These are phyloP conservation scores for Nephelium lappaceum DNA, from an alignment of 345 rosid species.

Conservation along the genomic window DNA sequence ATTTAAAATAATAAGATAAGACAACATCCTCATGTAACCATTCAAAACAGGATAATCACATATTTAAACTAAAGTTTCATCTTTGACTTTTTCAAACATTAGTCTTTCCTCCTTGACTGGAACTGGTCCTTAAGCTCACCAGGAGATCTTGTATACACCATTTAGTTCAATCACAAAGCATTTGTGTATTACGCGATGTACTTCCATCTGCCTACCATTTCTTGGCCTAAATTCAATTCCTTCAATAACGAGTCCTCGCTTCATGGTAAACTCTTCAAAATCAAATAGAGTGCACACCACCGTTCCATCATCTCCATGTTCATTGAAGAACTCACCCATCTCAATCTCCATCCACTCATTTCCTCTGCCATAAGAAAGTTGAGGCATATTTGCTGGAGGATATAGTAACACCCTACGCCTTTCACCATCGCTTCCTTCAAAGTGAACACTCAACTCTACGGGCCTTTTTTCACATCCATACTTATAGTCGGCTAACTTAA, in stretches of 20 bases:
- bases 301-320: conserved; percentile 32
- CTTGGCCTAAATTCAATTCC: conserved; percentile 53
- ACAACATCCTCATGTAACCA: too few relatives aligned
- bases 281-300: conserved; percentile 30
- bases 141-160: background rate
- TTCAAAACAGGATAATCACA: too few relatives aligned
- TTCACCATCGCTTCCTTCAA: background rate
- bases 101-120: too few relatives aligned
- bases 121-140: too few relatives aligned
- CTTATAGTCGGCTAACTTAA: background rate
- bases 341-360: conserved; percentile 47
- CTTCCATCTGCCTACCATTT: background rate
- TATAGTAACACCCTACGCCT: background rate
- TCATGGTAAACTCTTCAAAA: conserved; percentile 8
- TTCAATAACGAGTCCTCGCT: conserved; percentile 35
- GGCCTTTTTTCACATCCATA: conserved; percentile 4
- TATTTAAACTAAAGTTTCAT: too few relatives aligned
- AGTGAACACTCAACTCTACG: conserved; percentile 9
- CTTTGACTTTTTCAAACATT: too few relatives aligned
- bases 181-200: background rate
- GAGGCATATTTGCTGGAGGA: background rate
- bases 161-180: background rate
- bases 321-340: conserved; percentile 44
- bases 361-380: conserved; percentile 15
- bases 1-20: too few relatives aligned